A percentile compares a stretch with the other conserved stretches of the same genome.
Evolutionary conservation across 495 filamentous ascomycete species (phyloP).

Genomic region (Penicillium nucicola): DNA sequence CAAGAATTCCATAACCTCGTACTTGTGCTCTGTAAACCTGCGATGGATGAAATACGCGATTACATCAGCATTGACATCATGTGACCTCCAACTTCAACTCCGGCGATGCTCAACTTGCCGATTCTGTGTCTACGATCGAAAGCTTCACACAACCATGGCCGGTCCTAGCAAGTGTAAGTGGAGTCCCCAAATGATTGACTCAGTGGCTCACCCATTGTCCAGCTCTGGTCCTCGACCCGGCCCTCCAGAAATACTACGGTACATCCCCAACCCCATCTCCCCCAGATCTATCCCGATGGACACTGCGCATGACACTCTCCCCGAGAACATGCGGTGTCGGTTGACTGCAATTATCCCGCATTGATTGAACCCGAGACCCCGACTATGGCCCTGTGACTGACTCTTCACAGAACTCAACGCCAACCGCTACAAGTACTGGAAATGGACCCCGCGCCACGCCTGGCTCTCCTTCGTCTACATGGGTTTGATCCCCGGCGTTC

Average conservation of each 20-base stretch:
- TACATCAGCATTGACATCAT: constrained; percentile 8
- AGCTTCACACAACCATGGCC: constrained; percentile 38
- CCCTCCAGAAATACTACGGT: constrained; percentile 73
- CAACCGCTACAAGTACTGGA: constrained; percentile 93
- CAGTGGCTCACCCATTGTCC: constrained; percentile 10
- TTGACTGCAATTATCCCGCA: background rate
- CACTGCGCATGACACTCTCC: background rate
- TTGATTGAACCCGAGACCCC: background rate
- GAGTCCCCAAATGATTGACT: background rate
- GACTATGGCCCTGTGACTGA: constrained; percentile 16
- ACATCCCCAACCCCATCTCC: constrained; percentile 26
- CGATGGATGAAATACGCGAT: background rate
- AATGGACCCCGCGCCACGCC: constrained; percentile 82
- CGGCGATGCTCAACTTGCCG: background rate
- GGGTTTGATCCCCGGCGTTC: constrained; percentile 60
- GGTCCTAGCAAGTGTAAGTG: constrained; percentile 48
- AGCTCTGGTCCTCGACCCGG: constrained; percentile 72
- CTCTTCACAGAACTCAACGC: constrained; percentile 64
- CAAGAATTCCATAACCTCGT: background rate
- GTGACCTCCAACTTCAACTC: constrained; percentile 13
- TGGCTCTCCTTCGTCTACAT: constrained; percentile 73
- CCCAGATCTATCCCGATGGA: background rate
- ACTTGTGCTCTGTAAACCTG: background rate
- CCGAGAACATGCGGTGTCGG: background rate
- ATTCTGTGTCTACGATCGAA: constrained; percentile 12